Evolutionary conservation across 2,329 filamentous ascomycete species (phyloP), one percentile per base, ranked within the genome.

Genomic region (Trichophyton mentagrophytes): DNA sequence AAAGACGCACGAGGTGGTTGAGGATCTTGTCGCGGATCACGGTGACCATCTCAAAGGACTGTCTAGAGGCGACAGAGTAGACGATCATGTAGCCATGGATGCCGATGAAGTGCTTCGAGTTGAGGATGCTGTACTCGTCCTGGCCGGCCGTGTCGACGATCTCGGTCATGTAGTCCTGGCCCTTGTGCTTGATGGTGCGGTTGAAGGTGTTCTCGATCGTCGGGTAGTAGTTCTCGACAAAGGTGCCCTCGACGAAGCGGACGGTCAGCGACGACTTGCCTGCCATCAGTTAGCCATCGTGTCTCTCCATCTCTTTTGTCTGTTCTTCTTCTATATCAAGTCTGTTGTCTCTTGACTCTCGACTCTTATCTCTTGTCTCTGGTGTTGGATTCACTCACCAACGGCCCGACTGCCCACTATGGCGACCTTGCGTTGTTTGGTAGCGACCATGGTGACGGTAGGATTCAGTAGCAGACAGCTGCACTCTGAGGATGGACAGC

Each of bases 161-260:
- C 78, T 99, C 93, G 11, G 91, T 96, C 58, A 89, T 85, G 75
- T 86, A 99, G 66, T 97, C 93, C 74, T 96, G 90, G 58, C 88
- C 87, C 76, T 93, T 95, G 75, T 88, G 87, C 69, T 89, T 88
- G 73, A 99, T 96, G 67, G 90, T 86, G 74, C 95, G 95, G 79
- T 88, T 95, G 74, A 99, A 99, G 1, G 92, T 97, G 75, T 97
- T 99, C 76, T 99, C 93, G 70, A 99, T 97, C 46, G 93, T 99
- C 40, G 93, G 93, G 74, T 99, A 99, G 77, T 99, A 99, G 75
- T 89, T 95, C 75, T 99, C 93, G 71, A 99, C 92, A 72, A 99
- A 99, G 77, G 96, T 91, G 64, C 90, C 90, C 73, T 99, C 93
- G 71, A 96, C 92, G 71, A 93, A 97, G 72, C 92, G 92, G 56